These are phyloP conservation scores for Theileria parva DNA, from an alignment of 169 alveolate species.

Conservation along the genomic window DNA sequence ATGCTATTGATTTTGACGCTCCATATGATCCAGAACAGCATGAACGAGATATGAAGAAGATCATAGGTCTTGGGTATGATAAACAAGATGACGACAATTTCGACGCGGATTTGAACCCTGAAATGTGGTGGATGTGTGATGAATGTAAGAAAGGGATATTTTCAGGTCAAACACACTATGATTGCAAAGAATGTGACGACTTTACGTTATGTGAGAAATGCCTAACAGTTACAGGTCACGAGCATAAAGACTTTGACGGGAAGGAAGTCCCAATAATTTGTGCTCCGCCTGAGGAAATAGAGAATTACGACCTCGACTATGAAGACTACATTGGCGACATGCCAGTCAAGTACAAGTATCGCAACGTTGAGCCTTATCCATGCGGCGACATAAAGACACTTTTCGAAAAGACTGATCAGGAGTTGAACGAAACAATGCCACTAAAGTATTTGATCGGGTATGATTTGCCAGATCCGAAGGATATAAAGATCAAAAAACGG, in stretches of 20 bases:
- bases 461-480: constrained; percentile 27
- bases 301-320: constrained; percentile 57
- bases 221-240: constrained; percentile 62
- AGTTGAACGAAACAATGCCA: constrained; percentile 67
- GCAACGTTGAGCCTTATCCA: constrained; percentile 67
- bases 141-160: constrained; percentile 67
- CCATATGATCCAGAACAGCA: constrained; percentile 62
- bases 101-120: constrained; percentile 41
- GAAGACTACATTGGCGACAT: constrained; percentile 77
- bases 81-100: constrained; percentile 2
- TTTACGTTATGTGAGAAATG: constrained; percentile 73
- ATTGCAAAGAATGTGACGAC: constrained; percentile 71
- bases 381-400: constrained; percentile 62
- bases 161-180: constrained; percentile 67
- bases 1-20: constrained; percentile 50
- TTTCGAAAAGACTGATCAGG: constrained; percentile 67
- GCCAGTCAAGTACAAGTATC: constrained; percentile 74
- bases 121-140: constrained; percentile 78
- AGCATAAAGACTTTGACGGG: constrained; percentile 58
- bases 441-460: constrained; percentile 48
- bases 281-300: constrained; percentile 42
- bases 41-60: constrained; percentile 51
- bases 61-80: constrained; percentile 32
- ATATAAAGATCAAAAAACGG: neutral
- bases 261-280: constrained; percentile 65